A percentile compares a stretch with the other conserved stretches of the same genome.
phyloP scores from a whole-genome alignment of 164 flowering plant genomes.

The Nelumbo lutea region DNA sequence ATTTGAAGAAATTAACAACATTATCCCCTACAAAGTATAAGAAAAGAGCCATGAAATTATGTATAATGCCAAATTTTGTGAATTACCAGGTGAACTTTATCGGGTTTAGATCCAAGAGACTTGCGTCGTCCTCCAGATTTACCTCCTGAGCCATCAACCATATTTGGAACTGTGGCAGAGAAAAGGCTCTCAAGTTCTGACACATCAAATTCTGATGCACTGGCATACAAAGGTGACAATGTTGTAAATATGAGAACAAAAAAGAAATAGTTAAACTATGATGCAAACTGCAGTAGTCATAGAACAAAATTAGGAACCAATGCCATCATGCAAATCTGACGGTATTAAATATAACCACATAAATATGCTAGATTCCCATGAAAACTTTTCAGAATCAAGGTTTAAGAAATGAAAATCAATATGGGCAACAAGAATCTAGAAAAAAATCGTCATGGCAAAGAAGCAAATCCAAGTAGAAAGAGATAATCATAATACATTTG shows the following conservation, averaged over 20 bases:
- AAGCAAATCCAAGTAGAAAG: conserved; percentile 2
- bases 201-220: conserved; percentile 89
- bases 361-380: neutral
- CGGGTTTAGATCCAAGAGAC: conserved; percentile 76
- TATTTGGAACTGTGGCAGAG: conserved; percentile 69
- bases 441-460: neutral
- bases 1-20: neutral
- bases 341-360: neutral
- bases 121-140: conserved; percentile 66
- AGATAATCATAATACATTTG: conserved; percentile 44
- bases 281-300: neutral
- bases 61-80: neutral
- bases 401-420: neutral
- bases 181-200: conserved; percentile 91
- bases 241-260: neutral
- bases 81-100: conserved; percentile 76
- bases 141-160: conserved; percentile 47
- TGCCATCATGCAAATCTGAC: neutral
- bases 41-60: neutral
- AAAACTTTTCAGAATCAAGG: neutral
- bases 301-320: neutral
- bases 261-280: neutral
- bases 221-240: conserved; percentile 23
- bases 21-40: neutral
- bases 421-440: neutral